These are phyloP conservation scores for Cryptococcus jaspeensis DNA, from an alignment of 1,284 basidiomycete genomes.

Conservation along the genomic window DNA sequence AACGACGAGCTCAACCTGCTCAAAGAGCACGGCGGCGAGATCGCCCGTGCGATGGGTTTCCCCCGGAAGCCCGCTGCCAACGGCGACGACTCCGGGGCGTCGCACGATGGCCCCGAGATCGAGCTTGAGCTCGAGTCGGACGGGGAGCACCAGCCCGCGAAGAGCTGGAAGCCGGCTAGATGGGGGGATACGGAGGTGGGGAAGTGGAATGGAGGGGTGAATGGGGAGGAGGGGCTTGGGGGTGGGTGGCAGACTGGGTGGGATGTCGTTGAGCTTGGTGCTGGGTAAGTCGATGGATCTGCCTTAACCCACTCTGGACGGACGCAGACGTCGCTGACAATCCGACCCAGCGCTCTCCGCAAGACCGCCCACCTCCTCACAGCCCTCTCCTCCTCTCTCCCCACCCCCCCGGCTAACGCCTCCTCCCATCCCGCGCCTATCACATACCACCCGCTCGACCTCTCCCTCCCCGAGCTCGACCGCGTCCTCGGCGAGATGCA, in stretches of 20 bases:
- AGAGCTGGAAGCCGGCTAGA: slow-evolving; percentile 46
- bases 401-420: slow-evolving; percentile 47
- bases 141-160: slow-evolving; percentile 18
- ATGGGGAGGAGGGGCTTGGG: slow-evolving; percentile 55
- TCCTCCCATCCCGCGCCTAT: slow-evolving; percentile 56
- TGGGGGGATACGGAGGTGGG: slow-evolving; percentile 65
- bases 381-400: slow-evolving; percentile 61
- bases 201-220: slow-evolving; percentile 65
- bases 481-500: slow-evolving; percentile 73
- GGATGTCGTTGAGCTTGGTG: slow-evolving; percentile 78
- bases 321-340: slow-evolving; percentile 2
- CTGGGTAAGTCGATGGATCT: slow-evolving; percentile 64
- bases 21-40: slow-evolving; percentile 53
- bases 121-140: slow-evolving; percentile 6
- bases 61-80: slow-evolving; percentile 14
- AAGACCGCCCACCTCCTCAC: slow-evolving; percentile 86
- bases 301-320: neutral
- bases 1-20: slow-evolving; percentile 56
- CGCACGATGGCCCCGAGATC: slow-evolving; percentile 51
- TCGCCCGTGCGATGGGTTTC: slow-evolving; percentile 56
- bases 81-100: slow-evolving; percentile 4
- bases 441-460: slow-evolving; percentile 90
- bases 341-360: slow-evolving; percentile 61
- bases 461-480: slow-evolving; percentile 80
- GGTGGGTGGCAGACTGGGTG: slow-evolving; percentile 49